Evolutionary conservation across 1,284 basidiomycete species (phyloP).

Genomic region (Pseudozyma pruni): DNA sequence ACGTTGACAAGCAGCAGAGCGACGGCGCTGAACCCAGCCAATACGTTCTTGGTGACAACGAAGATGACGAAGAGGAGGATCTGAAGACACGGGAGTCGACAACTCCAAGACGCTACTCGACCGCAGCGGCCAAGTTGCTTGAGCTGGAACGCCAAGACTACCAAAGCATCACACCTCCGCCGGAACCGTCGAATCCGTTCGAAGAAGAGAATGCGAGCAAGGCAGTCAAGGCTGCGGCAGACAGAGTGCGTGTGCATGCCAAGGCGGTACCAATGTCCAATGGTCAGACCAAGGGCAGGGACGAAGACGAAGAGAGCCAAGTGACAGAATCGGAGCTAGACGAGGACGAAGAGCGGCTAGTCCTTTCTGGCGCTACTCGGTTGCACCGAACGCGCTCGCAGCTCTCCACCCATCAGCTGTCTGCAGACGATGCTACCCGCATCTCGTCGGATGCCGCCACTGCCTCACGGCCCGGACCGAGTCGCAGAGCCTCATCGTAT

Average conservation of each 20-base stretch:
- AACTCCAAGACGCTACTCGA: conserved; percentile 7
- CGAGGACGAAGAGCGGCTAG: conserved; percentile 48
- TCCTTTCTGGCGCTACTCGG: conserved; percentile 47
- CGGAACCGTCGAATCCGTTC: conserved; percentile 14
- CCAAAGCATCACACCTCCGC: conserved; percentile 35
- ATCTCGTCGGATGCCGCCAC: background rate
- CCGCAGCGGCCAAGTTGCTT: conserved; percentile 18
- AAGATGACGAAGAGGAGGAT: conserved; percentile 15
- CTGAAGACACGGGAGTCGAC: conserved; percentile 6
- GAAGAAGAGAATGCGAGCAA: conserved; percentile 11
- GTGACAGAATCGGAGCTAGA: conserved; percentile 52
- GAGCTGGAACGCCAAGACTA: conserved; percentile 41
- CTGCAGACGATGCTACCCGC: conserved; percentile 10
- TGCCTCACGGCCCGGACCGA: conserved; percentile 8
- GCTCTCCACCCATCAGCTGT: conserved; percentile 24
- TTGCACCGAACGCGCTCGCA: conserved; percentile 45
- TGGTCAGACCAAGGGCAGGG: background rate
- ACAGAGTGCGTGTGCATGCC: conserved; percentile 34
- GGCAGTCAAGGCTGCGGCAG: conserved; percentile 5
- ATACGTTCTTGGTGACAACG: conserved; percentile 27
- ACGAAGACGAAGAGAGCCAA: conserved; percentile 31
- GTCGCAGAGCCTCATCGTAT: conserved; percentile 27
- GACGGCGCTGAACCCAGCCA: conserved; percentile 6
- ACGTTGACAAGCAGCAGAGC: background rate
- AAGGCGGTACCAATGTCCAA: conserved; percentile 10